phyloP scores from a whole-genome alignment of 129 eudicot genomes.

The Lactuca saligna region DNA sequence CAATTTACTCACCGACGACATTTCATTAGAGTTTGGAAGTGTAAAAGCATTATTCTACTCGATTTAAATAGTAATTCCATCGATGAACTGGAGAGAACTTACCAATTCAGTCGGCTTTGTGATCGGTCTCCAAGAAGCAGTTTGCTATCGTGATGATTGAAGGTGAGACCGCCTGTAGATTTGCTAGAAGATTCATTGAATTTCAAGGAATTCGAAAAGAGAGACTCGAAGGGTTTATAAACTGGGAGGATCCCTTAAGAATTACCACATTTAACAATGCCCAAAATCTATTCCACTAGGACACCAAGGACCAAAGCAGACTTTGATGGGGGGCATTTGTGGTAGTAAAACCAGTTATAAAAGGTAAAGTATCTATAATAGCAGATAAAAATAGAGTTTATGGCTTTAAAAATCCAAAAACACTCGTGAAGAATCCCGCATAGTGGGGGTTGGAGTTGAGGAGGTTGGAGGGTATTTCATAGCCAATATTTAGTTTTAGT shows the following conservation, averaged over 20 bases:
- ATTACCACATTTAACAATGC: conserved; percentile 71
- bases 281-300: conserved; percentile 61
- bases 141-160: conserved; percentile 84
- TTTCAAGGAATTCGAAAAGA: conserved; percentile 68
- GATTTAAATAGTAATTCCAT: conserved; percentile 69
- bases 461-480: too few relatives aligned
- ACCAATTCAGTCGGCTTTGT: conserved; percentile 63
- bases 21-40: conserved; percentile 66
- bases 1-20: conserved; percentile 59
- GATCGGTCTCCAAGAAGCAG: conserved; percentile 71
- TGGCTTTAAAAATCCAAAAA: too few relatives aligned
- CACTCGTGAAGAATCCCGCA: too few relatives aligned
- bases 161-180: conserved; percentile 79
- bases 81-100: conserved; percentile 67
- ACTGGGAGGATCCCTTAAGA: too few relatives aligned
- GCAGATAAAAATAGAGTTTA: too few relatives aligned
- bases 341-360: too few relatives aligned
- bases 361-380: too few relatives aligned
- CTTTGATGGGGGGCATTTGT: too few relatives aligned
- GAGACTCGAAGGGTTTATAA: conserved; percentile 55
- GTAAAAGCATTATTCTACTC: conserved; percentile 73
- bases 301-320: too few relatives aligned
- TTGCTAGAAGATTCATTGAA: conserved; percentile 83
- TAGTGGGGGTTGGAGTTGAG: too few relatives aligned
- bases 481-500: too few relatives aligned